A percentile compares a stretch with the other conserved stretches of the same genome.
Conservation (phyloP, 2,329 filamentous ascomycete species). For the Aspergillus glaucus region DNA sequence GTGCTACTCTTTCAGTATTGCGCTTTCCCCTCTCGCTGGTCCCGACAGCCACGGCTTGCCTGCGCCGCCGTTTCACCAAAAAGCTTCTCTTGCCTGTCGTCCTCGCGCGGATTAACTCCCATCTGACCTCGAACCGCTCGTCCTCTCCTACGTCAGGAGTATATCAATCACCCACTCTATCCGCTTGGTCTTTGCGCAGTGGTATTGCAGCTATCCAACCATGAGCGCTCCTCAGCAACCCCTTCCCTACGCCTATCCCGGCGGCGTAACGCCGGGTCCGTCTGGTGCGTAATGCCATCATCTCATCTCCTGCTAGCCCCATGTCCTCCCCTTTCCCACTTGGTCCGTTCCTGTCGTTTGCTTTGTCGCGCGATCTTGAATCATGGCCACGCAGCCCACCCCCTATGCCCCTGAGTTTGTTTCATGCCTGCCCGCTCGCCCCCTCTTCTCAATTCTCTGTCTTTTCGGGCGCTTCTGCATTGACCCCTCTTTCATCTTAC, state of each 20-base stretch:
- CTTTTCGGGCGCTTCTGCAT: not conserved
- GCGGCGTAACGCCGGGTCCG: conserved; percentile 25
- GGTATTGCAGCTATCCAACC: conserved; percentile 11
- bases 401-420: not conserved
- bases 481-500: conserved; percentile 2
- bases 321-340: conserved; percentile 2
- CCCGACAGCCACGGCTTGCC: not conserved
- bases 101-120: conserved; percentile 1
- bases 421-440: not conserved
- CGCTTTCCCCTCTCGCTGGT: not conserved
- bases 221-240: conserved; percentile 27
- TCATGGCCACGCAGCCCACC: not conserved
- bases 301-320: too few species aligned
- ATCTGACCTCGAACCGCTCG: not conserved
- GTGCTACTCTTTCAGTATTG: conserved; percentile 5
- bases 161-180: not conserved
- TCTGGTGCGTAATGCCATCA: conserved; percentile 26
- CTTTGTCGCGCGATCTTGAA: conserved; percentile 4
- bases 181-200: conserved; percentile 11
- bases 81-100: conserved; percentile 6
- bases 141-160: conserved; percentile 3
- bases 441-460: not conserved
- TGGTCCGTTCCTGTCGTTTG: conserved; percentile 7
- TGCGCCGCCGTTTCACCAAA: not conserved
- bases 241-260: conserved; percentile 28